Evolutionary conservation across 192 early-diverging fungal genomes (phyloP).

Genomic region (Linnemannia zychae): DNA sequence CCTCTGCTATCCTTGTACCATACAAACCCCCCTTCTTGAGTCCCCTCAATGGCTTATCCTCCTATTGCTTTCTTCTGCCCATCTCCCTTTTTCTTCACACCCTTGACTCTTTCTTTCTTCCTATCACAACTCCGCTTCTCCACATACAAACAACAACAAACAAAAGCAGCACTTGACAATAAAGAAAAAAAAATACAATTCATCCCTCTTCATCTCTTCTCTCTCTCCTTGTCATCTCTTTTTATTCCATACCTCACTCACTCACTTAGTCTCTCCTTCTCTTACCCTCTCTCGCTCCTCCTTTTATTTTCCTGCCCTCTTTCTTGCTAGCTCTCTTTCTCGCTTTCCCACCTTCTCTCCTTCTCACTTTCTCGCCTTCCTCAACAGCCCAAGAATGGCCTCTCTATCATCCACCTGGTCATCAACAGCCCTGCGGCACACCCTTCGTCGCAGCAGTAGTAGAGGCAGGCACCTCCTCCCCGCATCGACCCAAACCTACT

Average conservation of each 20-base stretch:
- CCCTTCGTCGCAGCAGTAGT: conserved; percentile 3
- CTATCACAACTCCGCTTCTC: background rate
- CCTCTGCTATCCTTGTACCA: too few relatives aligned
- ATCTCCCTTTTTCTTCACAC: too few relatives aligned
- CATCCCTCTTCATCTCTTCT: background rate
- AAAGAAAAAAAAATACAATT: background rate
- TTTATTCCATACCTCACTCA: background rate
- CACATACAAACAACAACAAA: background rate
- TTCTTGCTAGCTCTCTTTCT: background rate
- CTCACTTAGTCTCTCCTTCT: too few relatives aligned
- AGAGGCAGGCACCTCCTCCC: conserved; percentile 26
- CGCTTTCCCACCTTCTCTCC: background rate
- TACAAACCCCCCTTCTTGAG: too few relatives aligned
- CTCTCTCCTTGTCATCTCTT: background rate
- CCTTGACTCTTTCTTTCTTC: too few relatives aligned
- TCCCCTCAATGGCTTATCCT: too few relatives aligned
- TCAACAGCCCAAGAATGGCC: conserved; percentile 6
- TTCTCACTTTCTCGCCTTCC: background rate
- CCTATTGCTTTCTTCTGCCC: too few relatives aligned
- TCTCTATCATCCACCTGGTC: conserved; percentile 20
- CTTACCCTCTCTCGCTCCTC: background rate
- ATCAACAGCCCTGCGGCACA: conserved; percentile 20
- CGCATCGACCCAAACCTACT: background rate
- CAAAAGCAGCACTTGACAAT: too few relatives aligned
- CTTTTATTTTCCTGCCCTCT: background rate